Base-by-base conservation (phyloP, 2,329 filamentous ascomycete species). In the Fonsecaea erecta region DNA sequence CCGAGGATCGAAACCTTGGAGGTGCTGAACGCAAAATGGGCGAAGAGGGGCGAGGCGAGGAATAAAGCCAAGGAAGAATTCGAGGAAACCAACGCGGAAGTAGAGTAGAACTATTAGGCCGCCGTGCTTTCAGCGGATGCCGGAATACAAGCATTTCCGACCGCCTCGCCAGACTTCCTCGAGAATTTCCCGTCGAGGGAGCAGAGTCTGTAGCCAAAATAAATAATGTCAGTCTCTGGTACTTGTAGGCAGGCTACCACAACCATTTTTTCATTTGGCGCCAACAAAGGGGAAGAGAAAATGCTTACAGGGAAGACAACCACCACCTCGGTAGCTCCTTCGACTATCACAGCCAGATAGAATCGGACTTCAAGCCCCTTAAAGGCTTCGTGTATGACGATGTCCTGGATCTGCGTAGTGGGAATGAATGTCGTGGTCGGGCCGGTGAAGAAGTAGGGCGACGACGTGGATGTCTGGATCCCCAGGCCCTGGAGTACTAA, bases 321-420 rank as follows among this genome's bases (percentile, higher is more conserved):
- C 0, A 98, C 91, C 3, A 96, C 85, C 70, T 95, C 89, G 60
- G 89, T 86, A 78, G 98, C 94, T 1, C 89, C 93, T 71, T 96
- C 90, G 18, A 98, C 92, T 60, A 98, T 90, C 32, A 98, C 91
- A 3, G 92, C 87, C 8, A 99, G 81, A 74, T 97, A 97, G 74
- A 94, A 96, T 46, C 89, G 82, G 37, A 98, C 93, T 78, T 93
- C 92, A 74, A 97, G 96, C 0, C 93, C 93, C 63, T 87, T 87
- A 78, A 98, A 98, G 2, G 93, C 95, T 81, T 99, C 95, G 76
- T 97, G 93, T 57, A 99, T 91, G 60, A 97, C 87, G 63, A 99
- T 89, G 76, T 99, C 95, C 75, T 91, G 91, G 64, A 99, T 96
- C 78, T 92, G 89, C 52, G 90, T 91, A 0, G 94, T 97, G 0